These are phyloP conservation scores for Penicillium occitanis DNA, from an alignment of 2,329 filamentous ascomycete species.

Conservation along the genomic window DNA sequence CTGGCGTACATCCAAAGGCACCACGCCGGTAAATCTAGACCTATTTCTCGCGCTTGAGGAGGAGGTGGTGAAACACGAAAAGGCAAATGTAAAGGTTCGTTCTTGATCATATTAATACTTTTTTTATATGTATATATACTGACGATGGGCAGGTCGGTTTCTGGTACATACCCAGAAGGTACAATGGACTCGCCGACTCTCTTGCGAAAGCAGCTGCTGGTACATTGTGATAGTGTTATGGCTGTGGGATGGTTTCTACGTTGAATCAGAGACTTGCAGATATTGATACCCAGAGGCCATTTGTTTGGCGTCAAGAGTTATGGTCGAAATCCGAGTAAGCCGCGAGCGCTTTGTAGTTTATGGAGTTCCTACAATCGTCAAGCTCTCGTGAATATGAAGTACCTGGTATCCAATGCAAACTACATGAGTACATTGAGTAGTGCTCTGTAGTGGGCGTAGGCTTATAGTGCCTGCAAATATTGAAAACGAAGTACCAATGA, in stretches of 20 bases:
- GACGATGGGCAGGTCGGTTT: no score
- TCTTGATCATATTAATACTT: not conserved
- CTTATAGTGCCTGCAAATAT: not conserved
- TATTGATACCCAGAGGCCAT: no score
- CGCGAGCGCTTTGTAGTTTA: no score
- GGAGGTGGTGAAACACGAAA: not conserved
- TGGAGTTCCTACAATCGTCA: no score
- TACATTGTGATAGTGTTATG: no score
- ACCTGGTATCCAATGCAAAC: not conserved
- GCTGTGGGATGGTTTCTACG: no score
- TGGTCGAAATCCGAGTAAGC: no score
- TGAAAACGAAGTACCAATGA: not conserved
- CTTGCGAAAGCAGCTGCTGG: no score
- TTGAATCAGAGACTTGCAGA: no score
- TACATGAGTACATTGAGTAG: not conserved
- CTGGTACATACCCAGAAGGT: not conserved
- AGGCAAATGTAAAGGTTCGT: not conserved
- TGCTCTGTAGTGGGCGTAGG: not conserved
- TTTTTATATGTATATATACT: no score
- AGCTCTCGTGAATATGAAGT: not conserved
- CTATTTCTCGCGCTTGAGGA: conserved; percentile 4
- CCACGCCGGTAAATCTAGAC: conserved; percentile 3
- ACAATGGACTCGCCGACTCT: not conserved
- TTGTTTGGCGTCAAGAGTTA: no score
- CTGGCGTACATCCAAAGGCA: not conserved